Evolutionary conservation across 2,329 filamentous ascomycete species (phyloP).

Genomic region (Ceratocystis cacaofunesta): DNA sequence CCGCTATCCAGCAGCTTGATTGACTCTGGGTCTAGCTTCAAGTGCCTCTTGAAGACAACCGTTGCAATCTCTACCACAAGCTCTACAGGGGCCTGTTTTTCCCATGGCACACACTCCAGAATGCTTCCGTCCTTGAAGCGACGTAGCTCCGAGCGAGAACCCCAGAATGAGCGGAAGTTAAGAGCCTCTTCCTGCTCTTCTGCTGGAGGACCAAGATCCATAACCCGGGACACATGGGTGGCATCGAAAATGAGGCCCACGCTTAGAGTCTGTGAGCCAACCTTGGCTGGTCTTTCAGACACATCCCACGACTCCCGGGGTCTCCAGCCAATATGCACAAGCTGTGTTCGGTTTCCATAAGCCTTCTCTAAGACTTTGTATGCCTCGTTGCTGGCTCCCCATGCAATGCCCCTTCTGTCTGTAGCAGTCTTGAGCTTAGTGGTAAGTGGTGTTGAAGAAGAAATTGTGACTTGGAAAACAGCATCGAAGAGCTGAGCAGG

Average conservation of each 20-base stretch:
- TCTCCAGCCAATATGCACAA: conserved; percentile 44
- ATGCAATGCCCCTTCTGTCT: conserved; percentile 28
- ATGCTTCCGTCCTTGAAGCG: conserved; percentile 94
- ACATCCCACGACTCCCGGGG: conserved; percentile 24
- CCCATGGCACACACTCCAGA: conserved; percentile 81
- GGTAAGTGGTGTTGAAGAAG: conserved; percentile 23
- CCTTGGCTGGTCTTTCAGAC: conserved; percentile 16
- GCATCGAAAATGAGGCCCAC: conserved; percentile 61
- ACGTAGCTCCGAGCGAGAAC: conserved; percentile 77
- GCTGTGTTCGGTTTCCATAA: conserved; percentile 56
- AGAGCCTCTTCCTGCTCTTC: conserved; percentile 74
- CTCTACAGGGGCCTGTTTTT: conserved; percentile 43
- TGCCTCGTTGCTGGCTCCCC: conserved; percentile 40
- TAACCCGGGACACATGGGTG: conserved; percentile 53
- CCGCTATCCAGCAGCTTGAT: conserved; percentile 37
- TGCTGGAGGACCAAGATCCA: conserved; percentile 77
- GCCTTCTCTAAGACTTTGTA: conserved; percentile 54
- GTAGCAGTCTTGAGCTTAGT: conserved; percentile 12
- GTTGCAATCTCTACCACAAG: conserved; percentile 68
- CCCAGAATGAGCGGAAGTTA: conserved; percentile 84
- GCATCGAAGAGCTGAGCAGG: conserved; percentile 41
- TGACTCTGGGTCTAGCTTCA: conserved; percentile 43
- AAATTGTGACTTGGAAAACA: conserved; percentile 26
- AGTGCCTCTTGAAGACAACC: conserved; percentile 55
- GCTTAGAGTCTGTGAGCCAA: conserved; percentile 4